Base-by-base conservation (phyloP, 768 basidiomycete genomes). In the Panellus pusillus region DNA sequence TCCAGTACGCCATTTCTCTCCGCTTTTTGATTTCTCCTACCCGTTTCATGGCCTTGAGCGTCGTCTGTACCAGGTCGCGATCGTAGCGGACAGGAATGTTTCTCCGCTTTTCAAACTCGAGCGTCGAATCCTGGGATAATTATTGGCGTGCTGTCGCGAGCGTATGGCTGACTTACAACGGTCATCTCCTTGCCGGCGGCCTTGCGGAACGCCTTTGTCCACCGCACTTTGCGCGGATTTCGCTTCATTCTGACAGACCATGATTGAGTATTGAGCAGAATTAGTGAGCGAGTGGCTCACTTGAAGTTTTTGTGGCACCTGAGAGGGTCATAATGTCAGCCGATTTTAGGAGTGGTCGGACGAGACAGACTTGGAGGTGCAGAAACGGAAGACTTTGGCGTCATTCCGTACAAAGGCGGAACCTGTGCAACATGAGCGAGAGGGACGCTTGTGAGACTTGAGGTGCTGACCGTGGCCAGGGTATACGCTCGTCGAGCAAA, bases 301-400 rank as follows among this genome's bases (percentile, higher is more conserved):
- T 99, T 99, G 85, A 99, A 99, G 73, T 98, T 99, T 76, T 98
- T 98, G 72, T 98, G 92, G 70, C 97, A 97, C 79, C 92, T 95
- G 48, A 13, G 49, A 6, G 50, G 19, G 63, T 14, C 65, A 52
- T 9, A 19, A 20, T 32, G 62, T 58, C 14, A 58, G 43, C 8
- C 3, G 43, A 45, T 4, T 37, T 40, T 7, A 54, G 19, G 18
- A 43, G 31, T 39, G 20, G 44, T 12, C 38, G 42, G 17, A 19
- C 24, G 6, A 48, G 28, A 68, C 87, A 64, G 61, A 99, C 91
- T 98, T 98, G 68, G 92, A 94, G 9, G 93, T 91, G 72, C 97
- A 99, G 73, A 99, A 98, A 42, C 95, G 82, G 74, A 98, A 99
- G 57, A 93, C 87, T 77, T 99, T 98, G 53, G 95, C 86, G 72